These are phyloP conservation scores for Fraxinus albicans DNA, from an alignment of 305 asterid species.

Conservation along the genomic window DNA sequence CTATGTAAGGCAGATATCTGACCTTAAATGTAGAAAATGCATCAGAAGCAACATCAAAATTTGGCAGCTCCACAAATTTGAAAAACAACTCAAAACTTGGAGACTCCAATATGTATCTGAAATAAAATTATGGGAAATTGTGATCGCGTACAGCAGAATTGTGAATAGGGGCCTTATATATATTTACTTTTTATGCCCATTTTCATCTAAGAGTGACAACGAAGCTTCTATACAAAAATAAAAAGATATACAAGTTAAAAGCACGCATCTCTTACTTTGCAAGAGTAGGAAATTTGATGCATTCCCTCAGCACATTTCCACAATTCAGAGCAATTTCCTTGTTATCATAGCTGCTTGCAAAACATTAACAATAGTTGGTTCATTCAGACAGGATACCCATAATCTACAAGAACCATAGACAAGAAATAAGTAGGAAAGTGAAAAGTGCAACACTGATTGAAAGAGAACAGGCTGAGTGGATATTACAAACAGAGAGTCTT, in stretches of 20 bases:
- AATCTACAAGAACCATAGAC: background rate
- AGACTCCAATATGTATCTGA: slow-evolving; percentile 89
- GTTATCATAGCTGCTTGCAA: slow-evolving; percentile 76
- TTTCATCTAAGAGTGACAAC: slow-evolving; percentile 15
- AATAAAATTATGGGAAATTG: slow-evolving; percentile 26
- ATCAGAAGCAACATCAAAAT: slow-evolving; percentile 91
- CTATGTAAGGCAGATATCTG: slow-evolving; percentile 21
- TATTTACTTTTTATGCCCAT: slow-evolving; percentile 13
- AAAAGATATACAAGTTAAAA: slow-evolving; percentile 19
- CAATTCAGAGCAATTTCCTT: slow-evolving; percentile 94
- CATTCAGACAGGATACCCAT: slow-evolving; percentile 13
- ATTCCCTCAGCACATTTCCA: slow-evolving; percentile 95
- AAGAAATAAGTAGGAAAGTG: slow-evolving; percentile 3
- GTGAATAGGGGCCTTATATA: slow-evolving; percentile 15
- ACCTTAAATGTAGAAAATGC: slow-evolving; percentile 98
- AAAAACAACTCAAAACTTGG: slow-evolving; percentile 95
- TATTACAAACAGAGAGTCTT: background rate
- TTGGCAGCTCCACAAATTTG: slow-evolving; percentile 87
- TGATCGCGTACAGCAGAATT: slow-evolving; percentile 22
- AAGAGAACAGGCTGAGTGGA: background rate
- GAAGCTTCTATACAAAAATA: slow-evolving; percentile 20
- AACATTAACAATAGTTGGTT: slow-evolving; percentile 17
- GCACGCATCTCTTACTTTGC: slow-evolving; percentile 66
- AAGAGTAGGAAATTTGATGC: slow-evolving; percentile 84
- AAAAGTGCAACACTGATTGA: slow-evolving; percentile 12